Base-by-base conservation (phyloP, 2,329 filamentous ascomycete genomes). In the Calonectria pteridis region DNA sequence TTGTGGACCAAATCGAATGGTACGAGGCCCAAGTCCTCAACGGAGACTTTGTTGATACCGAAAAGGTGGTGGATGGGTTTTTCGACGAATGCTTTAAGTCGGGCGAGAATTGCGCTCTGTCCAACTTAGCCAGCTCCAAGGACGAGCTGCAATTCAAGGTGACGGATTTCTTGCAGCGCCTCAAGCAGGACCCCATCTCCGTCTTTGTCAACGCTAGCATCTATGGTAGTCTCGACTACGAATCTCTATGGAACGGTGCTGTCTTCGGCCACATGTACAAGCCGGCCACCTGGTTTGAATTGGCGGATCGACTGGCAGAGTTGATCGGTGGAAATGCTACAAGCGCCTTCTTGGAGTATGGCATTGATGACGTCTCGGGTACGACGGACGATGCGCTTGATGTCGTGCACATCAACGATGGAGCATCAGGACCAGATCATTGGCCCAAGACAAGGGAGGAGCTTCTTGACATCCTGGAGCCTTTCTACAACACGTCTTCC, bases 21-120 rank as follows among this genome's bases (percentile, higher is more conserved):
- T 85, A 84, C 55, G 73, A 77, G 13, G 70, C 74, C 0, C 73
- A 67, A 3, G 74, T 83, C 4, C 46, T 73, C 14, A 81, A 79
- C 16, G 79, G 82, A 20, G 80, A 83, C 28, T 80, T 82, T 5
- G 68, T 69, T 5, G 82, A 84, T 65, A 81, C 82, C 1, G 77
- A 83, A 40, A 76, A 80, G 4, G 78, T 82, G 2, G 62, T 85
- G 16, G 75, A 79, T 18, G 84, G 83, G 0, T 83, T 84, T 29
- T 76, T 84, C 16, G 81, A 83, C 4, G 82, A 85, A 65, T 85
- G 84, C 69, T 70, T 82, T 69, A 82, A 82, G 63, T 89, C 89
- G 2, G 88, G 88, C 2, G 76, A 85, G 5, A 82, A 82, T 20
- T 90, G 88, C 72, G 79, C 85, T 1, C 77, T 90, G 31, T 84